Evolutionary conservation across 805 yeast genomes (phyloP).

Genomic region (Ogataea trehalophila): DNA sequence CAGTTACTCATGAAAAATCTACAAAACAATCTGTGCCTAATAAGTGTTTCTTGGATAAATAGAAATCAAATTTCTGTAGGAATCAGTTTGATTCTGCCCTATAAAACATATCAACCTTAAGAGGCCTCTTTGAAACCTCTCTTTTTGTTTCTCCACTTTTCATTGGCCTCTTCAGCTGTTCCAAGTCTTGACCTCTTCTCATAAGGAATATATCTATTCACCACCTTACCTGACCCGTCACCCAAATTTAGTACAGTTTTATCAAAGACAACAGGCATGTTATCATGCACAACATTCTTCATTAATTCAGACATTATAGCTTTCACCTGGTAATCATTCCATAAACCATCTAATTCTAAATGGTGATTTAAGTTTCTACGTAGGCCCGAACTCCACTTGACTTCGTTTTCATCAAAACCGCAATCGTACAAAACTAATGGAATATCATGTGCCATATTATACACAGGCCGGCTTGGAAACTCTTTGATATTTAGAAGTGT

Average conservation of each 20-base stretch:
- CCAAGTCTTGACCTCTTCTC: conserved; percentile 53
- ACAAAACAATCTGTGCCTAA: too few species aligned
- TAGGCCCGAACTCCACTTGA: conserved; percentile 56
- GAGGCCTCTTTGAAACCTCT: conserved; percentile 1
- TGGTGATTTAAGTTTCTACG: conserved; percentile 37
- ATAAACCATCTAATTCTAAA: conserved; percentile 42
- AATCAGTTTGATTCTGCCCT: neutral
- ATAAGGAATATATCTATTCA: conserved; percentile 53
- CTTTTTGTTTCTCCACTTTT: conserved; percentile 46
- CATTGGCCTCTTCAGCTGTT: conserved; percentile 65
- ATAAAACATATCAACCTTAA: neutral
- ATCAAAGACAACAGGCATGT: conserved; percentile 21
- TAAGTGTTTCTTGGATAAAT: too few species aligned
- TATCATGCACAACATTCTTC: conserved; percentile 33
- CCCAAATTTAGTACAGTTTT: conserved; percentile 46
- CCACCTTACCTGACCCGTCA: conserved; percentile 70
- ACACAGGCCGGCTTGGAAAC: conserved; percentile 66
- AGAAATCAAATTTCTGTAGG: too few species aligned
- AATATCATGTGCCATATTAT: conserved; percentile 84
- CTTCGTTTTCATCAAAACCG: conserved; percentile 47
- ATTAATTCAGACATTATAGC: conserved; percentile 47
- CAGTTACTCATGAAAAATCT: too few species aligned
- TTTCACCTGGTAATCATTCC: conserved; percentile 55
- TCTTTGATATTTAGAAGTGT: conserved; percentile 53
- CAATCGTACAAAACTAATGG: conserved; percentile 89